Evolutionary conservation across 306 rosid species (phyloP).

Genomic region (Canavalia ensiformis): DNA sequence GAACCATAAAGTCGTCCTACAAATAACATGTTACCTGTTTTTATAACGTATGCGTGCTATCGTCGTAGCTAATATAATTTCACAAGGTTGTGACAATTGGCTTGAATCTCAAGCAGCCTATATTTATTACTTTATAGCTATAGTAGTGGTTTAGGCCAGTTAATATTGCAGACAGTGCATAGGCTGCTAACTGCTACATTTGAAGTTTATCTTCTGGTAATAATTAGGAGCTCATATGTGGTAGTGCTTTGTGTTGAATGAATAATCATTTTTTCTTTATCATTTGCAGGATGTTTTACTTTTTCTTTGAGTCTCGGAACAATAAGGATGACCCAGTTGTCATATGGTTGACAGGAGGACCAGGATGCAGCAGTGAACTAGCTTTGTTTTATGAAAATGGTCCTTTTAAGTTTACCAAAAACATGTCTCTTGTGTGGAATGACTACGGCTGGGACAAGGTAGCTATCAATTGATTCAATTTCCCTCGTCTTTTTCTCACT

Average conservation of each 20-base stretch:
- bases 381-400: conserved; percentile 96
- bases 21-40: background rate
- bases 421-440: conserved; percentile 85
- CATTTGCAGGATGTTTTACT: conserved; percentile 87
- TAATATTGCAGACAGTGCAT: background rate
- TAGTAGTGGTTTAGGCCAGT: conserved; percentile 17
- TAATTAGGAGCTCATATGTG: conserved; percentile 1
- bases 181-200: background rate
- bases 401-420: conserved; percentile 75
- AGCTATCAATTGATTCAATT: background rate
- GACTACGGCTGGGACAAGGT: conserved; percentile 96
- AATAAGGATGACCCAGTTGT: conserved; percentile 74
- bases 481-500: background rate
- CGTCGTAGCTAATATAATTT: background rate
- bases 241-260: conserved; percentile 12
- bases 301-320: conserved; percentile 87
- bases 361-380: conserved; percentile 94
- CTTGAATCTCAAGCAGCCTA: conserved; percentile 22
- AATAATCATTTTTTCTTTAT: background rate
- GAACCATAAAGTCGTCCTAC: background rate
- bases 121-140: conserved; percentile 1
- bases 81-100: background rate
- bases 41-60: background rate
- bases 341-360: conserved; percentile 96
- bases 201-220: conserved; percentile 12